These are phyloP conservation scores for Kodamaea plutei DNA, from an alignment of 1,139 yeast genomes.

Conservation along the genomic window DNA sequence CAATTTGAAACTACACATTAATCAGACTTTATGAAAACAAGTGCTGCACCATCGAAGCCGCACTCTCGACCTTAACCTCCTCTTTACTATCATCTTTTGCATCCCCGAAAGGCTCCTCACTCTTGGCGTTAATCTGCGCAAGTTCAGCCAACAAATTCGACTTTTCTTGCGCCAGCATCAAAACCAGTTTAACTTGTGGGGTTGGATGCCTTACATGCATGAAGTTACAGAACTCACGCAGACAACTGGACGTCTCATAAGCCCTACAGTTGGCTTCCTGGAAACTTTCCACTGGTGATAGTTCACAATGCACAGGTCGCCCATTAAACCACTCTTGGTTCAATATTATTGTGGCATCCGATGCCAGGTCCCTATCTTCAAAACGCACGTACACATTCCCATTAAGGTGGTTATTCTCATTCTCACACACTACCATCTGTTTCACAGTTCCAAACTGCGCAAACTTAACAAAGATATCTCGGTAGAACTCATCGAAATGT, in stretches of 20 bases:
- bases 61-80: conserved; percentile 4
- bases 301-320: conserved; percentile 76
- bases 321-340: conserved; percentile 81
- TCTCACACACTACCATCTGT: conserved; percentile 74
- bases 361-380: conserved; percentile 53
- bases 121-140: conserved; percentile 7
- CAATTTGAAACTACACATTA: too few species aligned
- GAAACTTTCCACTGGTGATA: conserved; percentile 71
- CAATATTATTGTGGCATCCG: conserved; percentile 53
- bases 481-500: conserved; percentile 62
- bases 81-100: background rate
- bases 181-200: conserved; percentile 31
- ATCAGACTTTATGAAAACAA: conserved; percentile 16
- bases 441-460: conserved; percentile 62
- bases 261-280: conserved; percentile 74
- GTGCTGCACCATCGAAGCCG: conserved; percentile 18
- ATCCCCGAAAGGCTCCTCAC: too few species aligned
- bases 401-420: conserved; percentile 70
- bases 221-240: conserved; percentile 79
- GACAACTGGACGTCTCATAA: conserved; percentile 59
- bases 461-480: conserved; percentile 69
- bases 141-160: conserved; percentile 16
- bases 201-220: conserved; percentile 72
- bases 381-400: conserved; percentile 82
- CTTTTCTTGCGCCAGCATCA: conserved; percentile 40